These are phyloP conservation scores for Saccharomycopsis oosterbeekiorum DNA, from an alignment of 805 yeast species.

Conservation along the genomic window DNA sequence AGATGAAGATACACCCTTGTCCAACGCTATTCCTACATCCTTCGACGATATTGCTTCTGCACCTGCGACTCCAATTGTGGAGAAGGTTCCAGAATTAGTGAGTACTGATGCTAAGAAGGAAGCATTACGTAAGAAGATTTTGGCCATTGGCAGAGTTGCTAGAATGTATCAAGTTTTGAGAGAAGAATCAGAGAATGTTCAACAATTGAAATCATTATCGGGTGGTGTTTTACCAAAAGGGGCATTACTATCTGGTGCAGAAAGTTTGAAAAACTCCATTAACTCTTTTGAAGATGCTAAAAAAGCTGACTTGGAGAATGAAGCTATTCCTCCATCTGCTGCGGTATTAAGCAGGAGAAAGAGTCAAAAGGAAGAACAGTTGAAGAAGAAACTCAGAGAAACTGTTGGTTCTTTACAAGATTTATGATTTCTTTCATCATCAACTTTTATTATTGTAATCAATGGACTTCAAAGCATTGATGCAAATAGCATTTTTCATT, in stretches of 20 bases:
- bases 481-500: not conserved
- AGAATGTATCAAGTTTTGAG: slow-evolving; percentile 84
- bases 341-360: slow-evolving; percentile 43
- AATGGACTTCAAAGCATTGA: not conserved
- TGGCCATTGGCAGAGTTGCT: slow-evolving; percentile 94
- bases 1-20: slow-evolving; percentile 58
- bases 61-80: slow-evolving; percentile 8
- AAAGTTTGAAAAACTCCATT: slow-evolving; percentile 63
- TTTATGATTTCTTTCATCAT: not conserved
- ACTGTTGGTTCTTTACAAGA: slow-evolving; percentile 6
- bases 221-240: slow-evolving; percentile 84
- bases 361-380: slow-evolving; percentile 35
- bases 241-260: slow-evolving; percentile 70
- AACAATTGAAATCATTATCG: slow-evolving; percentile 60
- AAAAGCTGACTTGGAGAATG: slow-evolving; percentile 70
- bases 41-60: slow-evolving; percentile 21
- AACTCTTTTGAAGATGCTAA: slow-evolving; percentile 75
- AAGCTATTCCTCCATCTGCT: slow-evolving; percentile 74
- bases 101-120: slow-evolving; percentile 29
- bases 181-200: slow-evolving; percentile 80
- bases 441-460: not conserved
- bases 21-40: slow-evolving; percentile 31
- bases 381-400: slow-evolving; percentile 25
- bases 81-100: slow-evolving; percentile 19
- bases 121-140: slow-evolving; percentile 73